Base-by-base conservation (phyloP, 805 yeast species). In the Lipomyces sp. region DNA sequence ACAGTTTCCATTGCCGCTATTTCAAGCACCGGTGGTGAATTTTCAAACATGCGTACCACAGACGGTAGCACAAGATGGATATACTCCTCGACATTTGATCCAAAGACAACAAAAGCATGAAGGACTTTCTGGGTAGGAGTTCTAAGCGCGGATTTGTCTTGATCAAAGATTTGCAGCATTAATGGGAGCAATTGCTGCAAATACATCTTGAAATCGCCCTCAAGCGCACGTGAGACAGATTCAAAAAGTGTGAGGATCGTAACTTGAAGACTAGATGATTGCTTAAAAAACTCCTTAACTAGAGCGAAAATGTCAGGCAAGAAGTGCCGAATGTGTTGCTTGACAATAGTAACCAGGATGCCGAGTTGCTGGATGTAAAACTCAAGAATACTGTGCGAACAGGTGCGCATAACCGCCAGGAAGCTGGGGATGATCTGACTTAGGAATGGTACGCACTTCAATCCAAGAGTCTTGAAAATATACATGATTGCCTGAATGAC, bases 401-500 rank as follows among this genome's bases (percentile, higher is more conserved):
- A 90, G 0, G 87, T 82, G 62, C 87, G 88, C 92, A 95, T 91
- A 5, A 94, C 97, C 45, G 83, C 84, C 37, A 92, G 82, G 69
- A 95, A 87, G 0, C 96, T 97, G 0, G 97, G 97, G 37, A 95
- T 87, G 11, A 94, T 90, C 65, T 91, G 91, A 35, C 90, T 90
- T 63, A 96, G 79, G 75, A 91, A 94, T n/a, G 93, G 87, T 13
- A 93, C 95, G 77, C 97, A 93, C 64, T 94, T 86, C 64, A 90
- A 81, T 0, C 98, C 97, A 68, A 95, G 81, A 1, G 96, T 89
- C 76, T 90, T 92, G 81, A 93, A 93, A 57, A 95, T 93, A 72
- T 89, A 88, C 85, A 92, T 89, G 54, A 95, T 89, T 0, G 98
- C 96, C 73, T 93, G 97, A n/a, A 93, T 90, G 34, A 92, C 97